Percentiles rank a stretch among this genome's conserved stretches.
phyloP scores from a whole-genome alignment of 768 basidiomycete species.

The Goffeauzyma gilvescens region DNA sequence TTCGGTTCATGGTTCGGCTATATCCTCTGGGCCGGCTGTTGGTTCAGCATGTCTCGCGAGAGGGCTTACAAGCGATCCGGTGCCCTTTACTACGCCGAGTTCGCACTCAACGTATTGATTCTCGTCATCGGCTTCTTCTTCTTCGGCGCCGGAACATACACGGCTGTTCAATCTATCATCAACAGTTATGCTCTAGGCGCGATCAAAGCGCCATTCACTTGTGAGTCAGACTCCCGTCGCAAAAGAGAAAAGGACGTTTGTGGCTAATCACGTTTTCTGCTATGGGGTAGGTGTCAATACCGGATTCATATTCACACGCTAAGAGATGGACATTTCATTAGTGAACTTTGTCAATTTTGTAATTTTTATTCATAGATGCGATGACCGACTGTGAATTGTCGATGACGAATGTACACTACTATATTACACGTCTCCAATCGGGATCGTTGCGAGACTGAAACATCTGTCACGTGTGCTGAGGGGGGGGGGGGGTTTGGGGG shows the following conservation, averaged over 20 bases:
- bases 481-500: no score
- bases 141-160: constrained; percentile 15
- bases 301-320: constrained; percentile 9
- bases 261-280: neutral
- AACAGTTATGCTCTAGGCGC: constrained; percentile 11
- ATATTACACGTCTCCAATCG: no score
- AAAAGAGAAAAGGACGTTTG: no score
- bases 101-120: constrained; percentile 10
- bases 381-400: no score
- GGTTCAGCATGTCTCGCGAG: constrained; percentile 6
- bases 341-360: no score
- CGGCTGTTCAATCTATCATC: constrained; percentile 13
- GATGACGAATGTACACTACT: no score
- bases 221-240: no score
- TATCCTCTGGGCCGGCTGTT: constrained; percentile 14
- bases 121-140: constrained; percentile 10
- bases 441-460: no score
- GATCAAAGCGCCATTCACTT: constrained; percentile 17
- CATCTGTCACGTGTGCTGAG: no score
- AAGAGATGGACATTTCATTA: no score
- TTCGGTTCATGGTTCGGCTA: constrained; percentile 19
- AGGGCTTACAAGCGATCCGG: constrained; percentile 7
- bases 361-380: no score
- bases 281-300: no score
- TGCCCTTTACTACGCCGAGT: constrained; percentile 4